Conservation (phyloP, 2,329 filamentous ascomycete genomes). For the Calonectria montana region DNA sequence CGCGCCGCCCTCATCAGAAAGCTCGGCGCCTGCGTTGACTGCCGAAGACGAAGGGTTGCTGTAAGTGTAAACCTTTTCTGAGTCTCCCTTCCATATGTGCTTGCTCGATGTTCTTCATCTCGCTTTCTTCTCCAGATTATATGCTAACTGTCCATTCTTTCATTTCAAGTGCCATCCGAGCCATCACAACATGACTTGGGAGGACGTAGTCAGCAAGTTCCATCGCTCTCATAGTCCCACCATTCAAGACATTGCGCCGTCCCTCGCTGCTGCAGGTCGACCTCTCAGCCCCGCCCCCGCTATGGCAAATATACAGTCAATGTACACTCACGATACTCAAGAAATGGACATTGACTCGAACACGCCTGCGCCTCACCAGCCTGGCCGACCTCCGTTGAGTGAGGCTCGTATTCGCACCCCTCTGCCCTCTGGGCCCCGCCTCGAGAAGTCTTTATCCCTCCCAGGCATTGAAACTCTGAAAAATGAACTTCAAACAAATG, state of each 20-base stretch:
- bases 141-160: slow-evolving; percentile 31
- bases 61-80: slow-evolving; percentile 54
- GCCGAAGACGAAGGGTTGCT: slow-evolving; percentile 67
- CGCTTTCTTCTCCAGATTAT: slow-evolving; percentile 1
- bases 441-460: slow-evolving; percentile 62
- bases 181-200: slow-evolving; percentile 71
- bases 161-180: slow-evolving; percentile 64
- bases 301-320: slow-evolving; percentile 49
- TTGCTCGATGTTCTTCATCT: slow-evolving; percentile 12
- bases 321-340: slow-evolving; percentile 59
- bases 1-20: slow-evolving; percentile 70
- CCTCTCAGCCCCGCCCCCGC: slow-evolving; percentile 60
- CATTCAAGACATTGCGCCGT: slow-evolving; percentile 61
- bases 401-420: slow-evolving; percentile 67
- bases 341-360: slow-evolving; percentile 67
- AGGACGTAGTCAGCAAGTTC: slow-evolving; percentile 67
- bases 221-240: slow-evolving; percentile 63
- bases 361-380: slow-evolving; percentile 46
- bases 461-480: slow-evolving; percentile 64
- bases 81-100: not conserved
- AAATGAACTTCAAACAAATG: slow-evolving; percentile 63
- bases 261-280: slow-evolving; percentile 52
- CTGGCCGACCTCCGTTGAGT: slow-evolving; percentile 53
- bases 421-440: slow-evolving; percentile 65
- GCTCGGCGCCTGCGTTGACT: slow-evolving; percentile 68